Evolutionary conservation across 2,329 filamentous ascomycete species (phyloP), one percentile per base, ranked within the genome.

Genomic region (Cercospora sp.): DNA sequence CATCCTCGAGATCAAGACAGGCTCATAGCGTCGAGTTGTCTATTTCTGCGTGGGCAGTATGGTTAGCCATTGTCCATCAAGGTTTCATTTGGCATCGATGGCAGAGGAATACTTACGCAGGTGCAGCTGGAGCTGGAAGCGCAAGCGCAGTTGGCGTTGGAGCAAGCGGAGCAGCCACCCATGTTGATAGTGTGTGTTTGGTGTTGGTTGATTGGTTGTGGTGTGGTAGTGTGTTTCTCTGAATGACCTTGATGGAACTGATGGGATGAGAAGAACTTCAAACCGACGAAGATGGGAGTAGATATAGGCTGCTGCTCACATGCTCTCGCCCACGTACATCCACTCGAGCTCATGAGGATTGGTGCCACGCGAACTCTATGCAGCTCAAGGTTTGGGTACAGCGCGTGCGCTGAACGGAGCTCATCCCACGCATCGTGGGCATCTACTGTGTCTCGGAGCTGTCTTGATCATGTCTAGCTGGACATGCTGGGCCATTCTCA

Each of bases 131-230:
- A 72, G 60, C 70, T 72, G 66, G 51, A 63, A 20, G 71, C 69
- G 72, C 75, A 77, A 60, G 65, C 64, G 73, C 75, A 77, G 69
- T 66, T 68, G 62, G 69, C 64, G 73, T 76, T 77, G 68, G 72
- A 74, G 75, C 74, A 76, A 64, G 71, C 64, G 51, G 68, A 68
- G 70, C 75, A 78, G 69, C 72, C 70, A 72, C 74, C 75, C 75
- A 77, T 78, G 63, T 65, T 77, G 72, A 74, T 71, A 63, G 69
- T 65, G 62, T 63, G 64, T 63, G 33, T 63, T 64, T 64, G 60
- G 63, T 67, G 42, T 33, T 64, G 65, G 40, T 68, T 69, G 67
- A 57, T 67, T 67, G 68, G 67, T 63, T 63, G 68, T 70, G 67
- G 66, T 62, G 66, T 66, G 63, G 57, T 68, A 67, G 66, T 65